These are phyloP conservation scores for Penstemon davidsonii DNA, from an alignment of 257 asterid genomes.

Conservation along the genomic window DNA sequence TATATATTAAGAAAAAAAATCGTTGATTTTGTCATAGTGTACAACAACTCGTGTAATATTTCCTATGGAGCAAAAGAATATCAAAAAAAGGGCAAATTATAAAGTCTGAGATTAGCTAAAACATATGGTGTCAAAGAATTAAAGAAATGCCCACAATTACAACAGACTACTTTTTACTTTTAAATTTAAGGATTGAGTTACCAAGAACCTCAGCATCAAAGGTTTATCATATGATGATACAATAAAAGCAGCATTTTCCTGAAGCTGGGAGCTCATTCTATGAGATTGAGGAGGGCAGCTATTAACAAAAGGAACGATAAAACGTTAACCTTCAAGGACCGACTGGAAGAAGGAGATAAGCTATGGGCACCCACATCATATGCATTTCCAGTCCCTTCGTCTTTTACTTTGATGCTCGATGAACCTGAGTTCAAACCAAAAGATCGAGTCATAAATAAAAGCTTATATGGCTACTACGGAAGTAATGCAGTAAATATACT, in stretches of 20 bases:
- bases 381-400: conserved; percentile 52
- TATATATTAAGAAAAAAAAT: too few species aligned
- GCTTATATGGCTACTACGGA: neutral
- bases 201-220: neutral
- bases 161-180: conserved; percentile 12
- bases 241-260: neutral
- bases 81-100: too few species aligned
- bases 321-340: conserved; percentile 1
- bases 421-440: conserved; percentile 51
- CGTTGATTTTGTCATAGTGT: too few species aligned
- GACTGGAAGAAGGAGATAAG: conserved; percentile 26
- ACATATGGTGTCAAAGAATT: neutral
- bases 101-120: too few species aligned
- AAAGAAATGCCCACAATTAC: neutral
- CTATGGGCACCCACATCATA: conserved; percentile 44
- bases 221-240: neutral
- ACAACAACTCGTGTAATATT: too few species aligned
- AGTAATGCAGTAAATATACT: neutral
- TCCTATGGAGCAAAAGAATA: too few species aligned
- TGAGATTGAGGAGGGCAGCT: conserved; percentile 28
- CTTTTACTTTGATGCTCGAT: conserved; percentile 70
- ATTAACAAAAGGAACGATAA: conserved; percentile 25
- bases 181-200: neutral
- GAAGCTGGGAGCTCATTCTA: neutral
- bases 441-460: too few species aligned